Percentiles rank a stretch among this genome's conserved stretches.
phyloP scores from a whole-genome alignment of 306 rosid genomes.

The Acacia confusa region DNA sequence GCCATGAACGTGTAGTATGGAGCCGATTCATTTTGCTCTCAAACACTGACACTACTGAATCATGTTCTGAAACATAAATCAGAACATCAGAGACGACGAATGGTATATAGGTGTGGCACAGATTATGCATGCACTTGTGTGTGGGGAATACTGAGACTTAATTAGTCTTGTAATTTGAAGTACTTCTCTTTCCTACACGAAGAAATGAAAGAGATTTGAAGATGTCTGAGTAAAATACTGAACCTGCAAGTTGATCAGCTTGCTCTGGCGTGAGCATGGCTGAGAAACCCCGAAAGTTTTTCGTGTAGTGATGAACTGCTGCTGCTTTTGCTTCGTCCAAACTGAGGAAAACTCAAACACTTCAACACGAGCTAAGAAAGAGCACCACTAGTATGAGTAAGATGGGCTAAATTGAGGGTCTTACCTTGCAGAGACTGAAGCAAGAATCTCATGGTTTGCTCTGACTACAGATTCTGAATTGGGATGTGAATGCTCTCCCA shows the following conservation, averaged over 20 bases:
- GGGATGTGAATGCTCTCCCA: constrained; percentile 67
- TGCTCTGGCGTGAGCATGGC: constrained; percentile 63
- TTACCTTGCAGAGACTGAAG: constrained; percentile 65
- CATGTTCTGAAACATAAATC: constrained; percentile 46
- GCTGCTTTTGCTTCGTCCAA: constrained; percentile 44
- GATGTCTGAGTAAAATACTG: constrained; percentile 5
- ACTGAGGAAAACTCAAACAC: constrained; percentile 38
- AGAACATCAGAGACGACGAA: constrained; percentile 14
- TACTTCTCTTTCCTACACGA: background rate
- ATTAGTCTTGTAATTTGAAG: background rate
- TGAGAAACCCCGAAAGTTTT: constrained; percentile 73
- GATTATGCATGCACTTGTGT: background rate
- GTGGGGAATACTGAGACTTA: background rate
- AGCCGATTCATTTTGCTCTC: constrained; percentile 65
- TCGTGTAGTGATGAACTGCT: constrained; percentile 60
- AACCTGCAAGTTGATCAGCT: constrained; percentile 60
- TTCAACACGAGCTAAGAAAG: background rate
- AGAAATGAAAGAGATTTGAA: background rate
- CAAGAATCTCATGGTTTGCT: constrained; percentile 63
- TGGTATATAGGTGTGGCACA: background rate
- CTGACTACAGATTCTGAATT: constrained; percentile 56
- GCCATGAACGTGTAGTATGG: constrained; percentile 73
- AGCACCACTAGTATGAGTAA: background rate
- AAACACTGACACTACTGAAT: constrained; percentile 53
- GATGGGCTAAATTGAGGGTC: constrained; percentile 1